Evolutionary conservation across 345 rosid genomes (phyloP).

Genomic region (Syzygium aqueum): DNA sequence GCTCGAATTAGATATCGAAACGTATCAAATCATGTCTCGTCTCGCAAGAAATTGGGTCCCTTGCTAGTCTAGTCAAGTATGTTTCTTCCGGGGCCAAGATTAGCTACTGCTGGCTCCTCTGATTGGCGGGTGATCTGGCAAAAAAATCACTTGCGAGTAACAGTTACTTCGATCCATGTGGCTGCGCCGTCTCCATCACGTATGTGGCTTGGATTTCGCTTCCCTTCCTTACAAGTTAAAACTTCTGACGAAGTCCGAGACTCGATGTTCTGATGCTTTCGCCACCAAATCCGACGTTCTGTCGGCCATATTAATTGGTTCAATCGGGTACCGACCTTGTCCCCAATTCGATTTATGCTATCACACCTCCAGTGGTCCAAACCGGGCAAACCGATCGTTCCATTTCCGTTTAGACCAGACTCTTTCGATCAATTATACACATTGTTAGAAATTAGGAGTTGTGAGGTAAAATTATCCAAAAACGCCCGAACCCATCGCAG

Average conservation of each 20-base stretch:
- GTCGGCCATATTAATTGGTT: no score
- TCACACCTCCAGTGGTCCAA: no score
- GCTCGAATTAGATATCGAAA: accelerated
- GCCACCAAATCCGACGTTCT: neutral
- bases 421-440: no score
- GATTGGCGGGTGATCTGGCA: neutral
- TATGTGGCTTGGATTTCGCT: neutral
- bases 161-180: neutral
- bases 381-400: no score
- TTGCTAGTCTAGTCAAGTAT: neutral
- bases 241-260: neutral
- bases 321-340: no score
- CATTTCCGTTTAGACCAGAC: no score
- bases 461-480: no score
- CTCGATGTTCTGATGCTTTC: neutral
- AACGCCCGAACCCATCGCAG: no score
- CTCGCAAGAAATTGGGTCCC: accelerated
- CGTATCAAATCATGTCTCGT: neutral
- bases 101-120: neutral
- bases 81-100: neutral
- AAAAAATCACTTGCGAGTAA: neutral
- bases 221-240: neutral
- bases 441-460: no score
- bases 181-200: neutral
- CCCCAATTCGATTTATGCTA: no score